A percentile compares a stretch with the other conserved stretches of the same genome.
Evolutionary conservation across 23 red algal species (phyloP).

Genomic region (Gracilaria domingensis): DNA sequence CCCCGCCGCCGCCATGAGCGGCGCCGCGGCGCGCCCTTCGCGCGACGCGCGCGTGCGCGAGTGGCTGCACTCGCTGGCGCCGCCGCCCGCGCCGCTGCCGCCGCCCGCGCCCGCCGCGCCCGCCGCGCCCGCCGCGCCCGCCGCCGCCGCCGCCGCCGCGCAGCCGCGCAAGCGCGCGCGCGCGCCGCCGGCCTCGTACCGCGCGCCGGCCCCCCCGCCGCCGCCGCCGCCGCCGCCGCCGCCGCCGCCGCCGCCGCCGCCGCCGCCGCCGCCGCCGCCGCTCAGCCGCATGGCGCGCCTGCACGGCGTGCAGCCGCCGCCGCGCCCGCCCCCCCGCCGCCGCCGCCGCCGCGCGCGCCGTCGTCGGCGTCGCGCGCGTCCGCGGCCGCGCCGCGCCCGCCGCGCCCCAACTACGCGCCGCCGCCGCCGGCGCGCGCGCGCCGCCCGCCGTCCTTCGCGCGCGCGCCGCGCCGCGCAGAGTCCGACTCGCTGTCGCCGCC

Average conservation of each 20-base stretch:
- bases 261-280: slow-evolving; percentile 27
- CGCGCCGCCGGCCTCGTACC: slow-evolving; percentile 4
- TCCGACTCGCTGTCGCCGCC: neutral
- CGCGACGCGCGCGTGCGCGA: slow-evolving; percentile 6
- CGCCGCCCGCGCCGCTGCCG: neutral
- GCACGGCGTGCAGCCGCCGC: slow-evolving; percentile 2
- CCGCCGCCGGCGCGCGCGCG: slow-evolving; percentile 34
- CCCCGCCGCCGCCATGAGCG: neutral
- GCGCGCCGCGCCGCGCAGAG: neutral
- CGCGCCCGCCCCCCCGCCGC: slow-evolving; percentile 3
- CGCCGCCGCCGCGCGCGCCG: neutral
- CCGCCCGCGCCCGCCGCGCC: slow-evolving; percentile 2
- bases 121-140: neutral
- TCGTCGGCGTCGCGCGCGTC: neutral
- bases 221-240: slow-evolving; percentile 10
- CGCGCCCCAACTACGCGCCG: slow-evolving; percentile 41
- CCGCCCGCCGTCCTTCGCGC: neutral
- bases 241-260: neutral
- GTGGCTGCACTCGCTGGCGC: slow-evolving; percentile 19
- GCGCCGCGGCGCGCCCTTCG: slow-evolving; percentile 2
- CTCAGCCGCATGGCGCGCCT: slow-evolving; percentile 4
- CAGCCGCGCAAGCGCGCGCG: neutral
- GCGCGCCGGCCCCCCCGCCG: too few species aligned
- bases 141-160: slow-evolving; percentile 3
- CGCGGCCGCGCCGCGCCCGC: slow-evolving; percentile 19